These are phyloP conservation scores for Protea cynaroides DNA, from an alignment of 164 flowering plant genomes.

Conservation along the genomic window DNA sequence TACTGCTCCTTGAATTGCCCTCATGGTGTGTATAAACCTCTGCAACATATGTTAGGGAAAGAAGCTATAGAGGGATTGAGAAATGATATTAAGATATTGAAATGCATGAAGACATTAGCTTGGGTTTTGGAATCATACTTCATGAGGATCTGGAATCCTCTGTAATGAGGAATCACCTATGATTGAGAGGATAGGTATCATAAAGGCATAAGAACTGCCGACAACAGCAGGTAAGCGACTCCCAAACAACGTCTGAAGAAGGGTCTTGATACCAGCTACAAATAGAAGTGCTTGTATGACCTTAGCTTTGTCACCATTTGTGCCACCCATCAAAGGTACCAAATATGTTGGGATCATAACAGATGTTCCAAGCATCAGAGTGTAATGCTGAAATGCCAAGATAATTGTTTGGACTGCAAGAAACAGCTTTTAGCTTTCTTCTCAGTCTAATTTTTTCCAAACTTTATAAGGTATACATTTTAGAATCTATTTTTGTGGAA, in stretches of 20 bases:
- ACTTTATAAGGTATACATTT: too few relatives aligned
- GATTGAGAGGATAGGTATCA: slow-evolving; percentile 38
- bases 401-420: slow-evolving; percentile 55
- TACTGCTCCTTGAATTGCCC: slow-evolving; percentile 18
- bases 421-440: neutral
- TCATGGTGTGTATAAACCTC: slow-evolving; percentile 15
- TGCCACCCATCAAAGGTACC: slow-evolving; percentile 72
- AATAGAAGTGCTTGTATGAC: slow-evolving; percentile 61
- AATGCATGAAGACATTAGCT: neutral
- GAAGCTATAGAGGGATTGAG: neutral
- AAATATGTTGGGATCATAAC: slow-evolving; percentile 45
- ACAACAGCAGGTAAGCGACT: slow-evolving; percentile 62
- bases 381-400: slow-evolving; percentile 62
- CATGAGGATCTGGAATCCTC: slow-evolving; percentile 30
- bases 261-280: slow-evolving; percentile 65
- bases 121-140: slow-evolving; percentile 25
- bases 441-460: neutral
- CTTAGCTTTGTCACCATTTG: slow-evolving; percentile 56
- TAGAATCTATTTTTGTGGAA: neutral
- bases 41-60: slow-evolving; percentile 6
- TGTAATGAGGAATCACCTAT: slow-evolving; percentile 5
- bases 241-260: slow-evolving; percentile 59
- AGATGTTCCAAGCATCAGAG: slow-evolving; percentile 64
- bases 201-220: slow-evolving; percentile 56
- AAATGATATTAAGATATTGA: neutral